phyloP scores from a whole-genome alignment of 2,329 filamentous ascomycete genomes.

The Diaporthe citriasiana region DNA sequence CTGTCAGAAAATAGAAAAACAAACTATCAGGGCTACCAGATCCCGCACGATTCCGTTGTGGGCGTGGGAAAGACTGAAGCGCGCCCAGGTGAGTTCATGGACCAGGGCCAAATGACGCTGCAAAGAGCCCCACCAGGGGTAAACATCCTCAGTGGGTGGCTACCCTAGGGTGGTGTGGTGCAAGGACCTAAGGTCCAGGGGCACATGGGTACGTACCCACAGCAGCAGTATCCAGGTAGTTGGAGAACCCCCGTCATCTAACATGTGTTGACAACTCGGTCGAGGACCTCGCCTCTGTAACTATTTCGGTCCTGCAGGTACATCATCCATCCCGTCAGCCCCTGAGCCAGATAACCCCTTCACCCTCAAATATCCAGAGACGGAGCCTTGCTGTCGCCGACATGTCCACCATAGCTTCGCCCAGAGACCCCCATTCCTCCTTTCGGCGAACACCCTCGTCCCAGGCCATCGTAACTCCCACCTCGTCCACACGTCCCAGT shows the following conservation, averaged over 20 bases:
- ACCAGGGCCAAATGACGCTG: not conserved
- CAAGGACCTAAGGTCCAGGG: no score
- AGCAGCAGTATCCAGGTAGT: not conserved
- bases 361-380: not conserved
- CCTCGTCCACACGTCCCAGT: constrained; percentile 82
- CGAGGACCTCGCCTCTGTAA: not conserved
- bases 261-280: constrained; percentile 9
- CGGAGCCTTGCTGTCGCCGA: constrained; percentile 8
- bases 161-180: no score
- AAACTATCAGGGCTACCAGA: not conserved
- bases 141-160: no score
- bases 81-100: not conserved
- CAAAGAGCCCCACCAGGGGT: not conserved
- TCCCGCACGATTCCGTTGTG: not conserved
- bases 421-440: constrained; percentile 70
- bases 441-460: constrained; percentile 68
- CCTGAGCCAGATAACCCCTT: not conserved
- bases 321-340: not conserved
- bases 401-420: constrained; percentile 77
- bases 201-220: not conserved
- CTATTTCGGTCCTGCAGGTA: not conserved
- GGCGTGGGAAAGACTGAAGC: no score
- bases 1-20: not conserved
- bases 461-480: constrained; percentile 71
- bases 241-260: constrained; percentile 10